A percentile compares a stretch with the other conserved stretches of the same genome.
These are phyloP conservation scores for Calocybe gangraenosa DNA, from an alignment of 768 basidiomycete genomes.

Conservation along the genomic window DNA sequence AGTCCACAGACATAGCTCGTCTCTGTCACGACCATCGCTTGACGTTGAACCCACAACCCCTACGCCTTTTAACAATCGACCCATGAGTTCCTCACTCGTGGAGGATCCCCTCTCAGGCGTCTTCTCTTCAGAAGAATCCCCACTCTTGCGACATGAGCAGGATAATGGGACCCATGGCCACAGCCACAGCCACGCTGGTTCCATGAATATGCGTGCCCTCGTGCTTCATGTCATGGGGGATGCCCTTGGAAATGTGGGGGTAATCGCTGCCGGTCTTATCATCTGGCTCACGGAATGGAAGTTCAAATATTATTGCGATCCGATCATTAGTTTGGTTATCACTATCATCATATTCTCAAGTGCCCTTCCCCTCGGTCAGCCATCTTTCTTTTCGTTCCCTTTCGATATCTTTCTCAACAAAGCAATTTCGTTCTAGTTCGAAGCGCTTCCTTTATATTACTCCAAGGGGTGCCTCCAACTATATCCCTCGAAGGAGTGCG, in stretches of 20 bases:
- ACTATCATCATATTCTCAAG: slow-evolving; percentile 96
- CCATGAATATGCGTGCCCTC: slow-evolving; percentile 99
- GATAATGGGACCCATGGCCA: slow-evolving; percentile 16
- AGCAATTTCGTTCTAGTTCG: slow-evolving; percentile 44
- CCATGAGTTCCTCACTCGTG: slow-evolving; percentile 8
- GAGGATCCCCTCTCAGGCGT: slow-evolving; percentile 4
- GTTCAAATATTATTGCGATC: slow-evolving; percentile 91
- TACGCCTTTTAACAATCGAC: not conserved
- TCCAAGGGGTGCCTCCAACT: slow-evolving; percentile 90
- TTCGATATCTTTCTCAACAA: not conserved
- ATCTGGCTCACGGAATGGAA: slow-evolving; percentile 87
- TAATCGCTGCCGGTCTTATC: slow-evolving; percentile 90
- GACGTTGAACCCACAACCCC: slow-evolving; percentile 14
- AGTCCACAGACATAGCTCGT: slow-evolving; percentile 20
- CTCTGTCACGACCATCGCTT: slow-evolving; percentile 22
- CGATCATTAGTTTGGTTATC: slow-evolving; percentile 89
- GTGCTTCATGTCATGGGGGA: slow-evolving; percentile 94
- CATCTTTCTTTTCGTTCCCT: not conserved
- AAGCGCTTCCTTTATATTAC: slow-evolving; percentile 89
- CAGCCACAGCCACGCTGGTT: slow-evolving; percentile 50
- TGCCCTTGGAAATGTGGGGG: slow-evolving; percentile 96
- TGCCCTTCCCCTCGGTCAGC: slow-evolving; percentile 81
- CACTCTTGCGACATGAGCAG: slow-evolving; percentile 32
- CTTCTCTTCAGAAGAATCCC: slow-evolving; percentile 36
- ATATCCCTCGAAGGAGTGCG: slow-evolving; percentile 89